Evolutionary conservation across 2,329 filamentous ascomycete genomes (phyloP).

Genomic region (Bipolaris sorokiniana): DNA sequence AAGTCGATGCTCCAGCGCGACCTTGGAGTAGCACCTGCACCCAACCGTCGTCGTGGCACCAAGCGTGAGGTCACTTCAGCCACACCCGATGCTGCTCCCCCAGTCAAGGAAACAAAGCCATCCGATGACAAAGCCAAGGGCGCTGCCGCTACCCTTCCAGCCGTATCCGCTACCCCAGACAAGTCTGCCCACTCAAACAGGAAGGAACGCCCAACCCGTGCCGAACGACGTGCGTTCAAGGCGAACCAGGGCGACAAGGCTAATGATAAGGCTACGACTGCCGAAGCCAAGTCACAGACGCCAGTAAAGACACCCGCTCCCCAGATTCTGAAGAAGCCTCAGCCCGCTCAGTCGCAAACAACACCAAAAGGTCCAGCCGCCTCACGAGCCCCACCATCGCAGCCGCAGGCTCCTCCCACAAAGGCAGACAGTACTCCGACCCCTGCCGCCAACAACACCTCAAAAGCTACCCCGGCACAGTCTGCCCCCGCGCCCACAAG

Average conservation of each 20-base stretch:
- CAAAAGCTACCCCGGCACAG: constrained; percentile 22
- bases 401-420: constrained; percentile 25
- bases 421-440: constrained; percentile 24
- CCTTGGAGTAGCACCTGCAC: constrained; percentile 58
- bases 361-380: constrained; percentile 42
- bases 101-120: constrained; percentile 35
- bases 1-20: constrained; percentile 68
- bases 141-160: constrained; percentile 18
- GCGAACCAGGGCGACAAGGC: constrained; percentile 44
- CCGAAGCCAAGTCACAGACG: constrained; percentile 35
- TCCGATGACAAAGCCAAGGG: constrained; percentile 42
- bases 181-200: constrained; percentile 41
- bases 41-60: constrained; percentile 51
- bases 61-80: constrained; percentile 44
- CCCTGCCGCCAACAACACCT: constrained; percentile 1
- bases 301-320: constrained; percentile 39
- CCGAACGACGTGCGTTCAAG: constrained; percentile 49
- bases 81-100: constrained; percentile 27
- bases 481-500: constrained; percentile 42
- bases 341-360: constrained; percentile 29
- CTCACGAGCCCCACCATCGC: constrained; percentile 36
- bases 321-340: constrained; percentile 51
- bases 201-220: constrained; percentile 49
- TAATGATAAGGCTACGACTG: constrained; percentile 31
- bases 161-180: constrained; percentile 27